A percentile compares a stretch with the other conserved stretches of the same genome.
phyloP scores from a whole-genome alignment of 805 yeast genomes.

The Spathaspora girioi region DNA sequence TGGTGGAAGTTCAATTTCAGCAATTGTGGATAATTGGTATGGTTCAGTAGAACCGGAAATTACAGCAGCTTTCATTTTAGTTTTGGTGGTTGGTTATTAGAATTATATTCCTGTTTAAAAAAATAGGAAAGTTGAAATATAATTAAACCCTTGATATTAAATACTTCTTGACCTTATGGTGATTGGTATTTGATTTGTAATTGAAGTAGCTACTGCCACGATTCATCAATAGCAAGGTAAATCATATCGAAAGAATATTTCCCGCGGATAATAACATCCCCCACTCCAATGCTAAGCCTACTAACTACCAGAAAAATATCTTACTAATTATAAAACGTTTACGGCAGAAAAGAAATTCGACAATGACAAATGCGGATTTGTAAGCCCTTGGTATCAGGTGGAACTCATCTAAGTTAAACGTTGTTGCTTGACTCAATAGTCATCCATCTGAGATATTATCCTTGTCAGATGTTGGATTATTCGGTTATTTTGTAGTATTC shows the following conservation, averaged over 20 bases:
- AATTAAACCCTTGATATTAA: not conserved
- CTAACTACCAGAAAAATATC: no score
- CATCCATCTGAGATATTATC: not conserved
- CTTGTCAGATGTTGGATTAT: not conserved
- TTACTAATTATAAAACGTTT: no score
- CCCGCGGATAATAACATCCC: no score
- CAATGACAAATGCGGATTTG: no score
- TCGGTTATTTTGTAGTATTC: not conserved
- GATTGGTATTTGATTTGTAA: not conserved
- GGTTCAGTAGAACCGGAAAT: conserved; percentile 3
- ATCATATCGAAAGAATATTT: no score
- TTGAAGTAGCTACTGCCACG: not conserved
- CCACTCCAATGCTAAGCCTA: no score
- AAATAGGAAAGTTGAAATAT: not conserved
- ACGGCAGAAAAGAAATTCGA: no score
- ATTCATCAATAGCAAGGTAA: not conserved
- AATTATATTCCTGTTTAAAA: no score
- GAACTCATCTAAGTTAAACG: no score
- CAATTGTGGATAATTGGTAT: not conserved
- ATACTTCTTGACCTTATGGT: not conserved
- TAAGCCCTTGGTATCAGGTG: no score
- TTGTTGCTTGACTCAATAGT: not conserved
- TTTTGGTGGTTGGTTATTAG: not conserved
- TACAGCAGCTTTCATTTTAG: conserved; percentile 7
- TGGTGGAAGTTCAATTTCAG: not conserved